These are phyloP conservation scores for Bacterosira constricta DNA, from an alignment of 108 stramenopile species.

Conservation along the genomic window DNA sequence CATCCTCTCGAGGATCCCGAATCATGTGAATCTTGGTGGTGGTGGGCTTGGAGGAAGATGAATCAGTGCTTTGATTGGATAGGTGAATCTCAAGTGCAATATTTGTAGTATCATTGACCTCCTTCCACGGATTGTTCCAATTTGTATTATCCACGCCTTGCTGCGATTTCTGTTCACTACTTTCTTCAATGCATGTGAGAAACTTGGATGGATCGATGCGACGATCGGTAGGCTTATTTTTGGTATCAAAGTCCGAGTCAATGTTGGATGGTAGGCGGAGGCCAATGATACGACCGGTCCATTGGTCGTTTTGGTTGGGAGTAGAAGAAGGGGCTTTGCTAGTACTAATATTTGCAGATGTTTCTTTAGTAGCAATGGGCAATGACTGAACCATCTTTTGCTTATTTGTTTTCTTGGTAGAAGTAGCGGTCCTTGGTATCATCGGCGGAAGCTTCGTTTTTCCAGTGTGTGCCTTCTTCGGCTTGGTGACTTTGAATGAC, in stretches of 20 bases:
- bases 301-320: background rate
- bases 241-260: conserved; percentile 11
- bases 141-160: background rate
- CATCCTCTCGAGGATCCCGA: conserved; percentile 29
- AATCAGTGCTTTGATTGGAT: background rate
- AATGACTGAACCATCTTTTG: background rate
- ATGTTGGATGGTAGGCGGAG: conserved; percentile 14
- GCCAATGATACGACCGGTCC: conserved; percentile 22
- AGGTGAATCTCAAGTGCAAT: conserved; percentile 23
- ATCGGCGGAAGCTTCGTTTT: background rate
- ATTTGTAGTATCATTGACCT: background rate
- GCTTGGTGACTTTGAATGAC: background rate
- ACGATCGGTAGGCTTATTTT: conserved; percentile 8
- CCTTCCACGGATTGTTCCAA: background rate
- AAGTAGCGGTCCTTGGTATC: no score
- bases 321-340: background rate
- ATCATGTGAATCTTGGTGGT: conserved; percentile 37
- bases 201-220: conserved; percentile 21
- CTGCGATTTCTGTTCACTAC: background rate
- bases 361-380: no score
- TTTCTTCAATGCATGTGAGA: background rate
- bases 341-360: background rate
- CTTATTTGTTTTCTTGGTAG: background rate
- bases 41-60: background rate
- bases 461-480: no score